phyloP scores from a whole-genome alignment of 2,329 filamentous ascomycete species.

The Fusarium chuoi region DNA sequence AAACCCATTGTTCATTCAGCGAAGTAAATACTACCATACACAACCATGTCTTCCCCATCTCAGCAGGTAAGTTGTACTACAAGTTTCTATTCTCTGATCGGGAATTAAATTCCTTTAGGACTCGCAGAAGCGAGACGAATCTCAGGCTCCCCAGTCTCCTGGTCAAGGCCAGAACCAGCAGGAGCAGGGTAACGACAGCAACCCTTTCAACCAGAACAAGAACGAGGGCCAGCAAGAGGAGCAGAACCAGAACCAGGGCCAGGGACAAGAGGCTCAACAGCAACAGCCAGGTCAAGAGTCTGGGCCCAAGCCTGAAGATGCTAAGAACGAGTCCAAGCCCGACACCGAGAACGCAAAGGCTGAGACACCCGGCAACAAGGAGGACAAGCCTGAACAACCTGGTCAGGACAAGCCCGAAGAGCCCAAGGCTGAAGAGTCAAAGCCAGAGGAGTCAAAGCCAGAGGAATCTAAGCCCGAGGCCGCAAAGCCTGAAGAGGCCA shows the following conservation, averaged over 20 bases:
- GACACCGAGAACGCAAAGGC: conserved; percentile 16
- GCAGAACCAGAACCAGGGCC: conserved; percentile 9
- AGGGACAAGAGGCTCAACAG: conserved; percentile 13
- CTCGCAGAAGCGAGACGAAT: conserved; percentile 27
- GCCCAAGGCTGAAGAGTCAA: not conserved
- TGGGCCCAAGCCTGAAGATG: conserved; percentile 4
- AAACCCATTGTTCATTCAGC: not conserved
- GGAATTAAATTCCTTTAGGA: conserved; percentile 24
- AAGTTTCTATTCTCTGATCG: not conserved
- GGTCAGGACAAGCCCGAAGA: conserved; percentile 1
- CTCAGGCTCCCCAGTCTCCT: conserved; percentile 24
- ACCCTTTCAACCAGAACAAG: conserved; percentile 17
- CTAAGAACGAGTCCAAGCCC: conserved; percentile 14
- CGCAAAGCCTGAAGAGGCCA: conserved; percentile 10
- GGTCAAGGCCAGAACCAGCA: conserved; percentile 9
- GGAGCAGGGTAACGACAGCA: conserved; percentile 13
- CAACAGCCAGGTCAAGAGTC: conserved; percentile 22
- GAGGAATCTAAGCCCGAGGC: not conserved
- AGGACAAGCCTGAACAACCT: conserved; percentile 13
- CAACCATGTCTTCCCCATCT: conserved; percentile 35
- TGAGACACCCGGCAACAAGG: conserved; percentile 13
- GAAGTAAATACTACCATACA: not conserved
- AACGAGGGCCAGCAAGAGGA: not conserved
- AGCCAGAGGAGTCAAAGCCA: conserved; percentile 1
- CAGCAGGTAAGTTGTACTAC: conserved; percentile 30